Evolutionary conservation across 1,284 basidiomycete species (phyloP).

Genomic region (Cyathus olla): DNA sequence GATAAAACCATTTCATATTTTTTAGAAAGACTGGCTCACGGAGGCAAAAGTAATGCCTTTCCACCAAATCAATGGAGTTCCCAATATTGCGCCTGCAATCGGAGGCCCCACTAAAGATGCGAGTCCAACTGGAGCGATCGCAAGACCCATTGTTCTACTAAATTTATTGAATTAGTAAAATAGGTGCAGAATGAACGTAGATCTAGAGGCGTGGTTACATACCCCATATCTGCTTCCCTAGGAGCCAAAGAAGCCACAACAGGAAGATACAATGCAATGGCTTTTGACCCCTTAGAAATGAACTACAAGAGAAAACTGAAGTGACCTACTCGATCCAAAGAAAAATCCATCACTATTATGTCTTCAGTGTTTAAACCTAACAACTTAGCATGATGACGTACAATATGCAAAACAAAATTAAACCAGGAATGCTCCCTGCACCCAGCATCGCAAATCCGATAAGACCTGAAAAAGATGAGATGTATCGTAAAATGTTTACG

Average conservation of each 20-base stretch:
- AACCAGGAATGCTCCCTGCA: conserved; percentile 22
- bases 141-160: not conserved
- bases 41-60: not conserved
- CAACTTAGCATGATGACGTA: conserved; percentile 2
- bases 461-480: conserved; percentile 11
- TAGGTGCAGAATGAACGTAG: not conserved
- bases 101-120: not conserved
- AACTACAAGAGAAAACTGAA: not conserved
- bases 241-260: conserved; percentile 16
- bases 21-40: too few species aligned
- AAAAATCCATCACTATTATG: conserved; percentile 29
- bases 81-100: not conserved
- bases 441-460: conserved; percentile 31
- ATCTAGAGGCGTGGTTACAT: not conserved
- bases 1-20: too few species aligned
- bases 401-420: conserved; percentile 33
- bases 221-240: conserved; percentile 18
- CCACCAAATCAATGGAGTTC: not conserved
- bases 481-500: not conserved
- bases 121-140: not conserved
- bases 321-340: conserved; percentile 26
- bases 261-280: conserved; percentile 17
- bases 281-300: conserved; percentile 2
- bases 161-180: not conserved
- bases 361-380: not conserved